phyloP scores from a whole-genome alignment of 768 basidiomycete species.

The Rhodotorula sphaerocarpa region DNA sequence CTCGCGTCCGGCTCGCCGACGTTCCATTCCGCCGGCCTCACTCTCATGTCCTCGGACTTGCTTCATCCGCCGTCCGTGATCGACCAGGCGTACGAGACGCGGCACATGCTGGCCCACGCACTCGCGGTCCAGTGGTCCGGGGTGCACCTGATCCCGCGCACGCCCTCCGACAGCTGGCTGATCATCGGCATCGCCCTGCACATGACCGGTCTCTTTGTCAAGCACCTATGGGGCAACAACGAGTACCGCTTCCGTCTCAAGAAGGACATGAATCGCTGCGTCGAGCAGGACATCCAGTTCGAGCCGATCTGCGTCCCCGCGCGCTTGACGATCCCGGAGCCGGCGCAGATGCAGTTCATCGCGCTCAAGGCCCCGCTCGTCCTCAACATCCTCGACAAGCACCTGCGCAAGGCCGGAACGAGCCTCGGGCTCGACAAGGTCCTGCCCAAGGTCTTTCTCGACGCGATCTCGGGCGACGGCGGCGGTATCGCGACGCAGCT shows the following conservation, averaged over 20 bases:
- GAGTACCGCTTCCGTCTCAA: slow-evolving; percentile 91
- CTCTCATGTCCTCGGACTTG: slow-evolving; percentile 68
- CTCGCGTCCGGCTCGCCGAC: slow-evolving; percentile 48
- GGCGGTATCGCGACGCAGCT: slow-evolving; percentile 55
- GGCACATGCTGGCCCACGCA: slow-evolving; percentile 75
- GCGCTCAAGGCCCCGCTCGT: slow-evolving; percentile 95
- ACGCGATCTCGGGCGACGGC: slow-evolving; percentile 84
- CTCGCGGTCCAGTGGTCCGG: slow-evolving; percentile 95
- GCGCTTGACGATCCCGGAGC: slow-evolving; percentile 72
- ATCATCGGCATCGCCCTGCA: slow-evolving; percentile 86
- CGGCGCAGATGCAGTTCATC: slow-evolving; percentile 73
- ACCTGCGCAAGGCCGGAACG: slow-evolving; percentile 88
- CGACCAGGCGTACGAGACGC: slow-evolving; percentile 84
- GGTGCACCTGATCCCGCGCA: slow-evolving; percentile 87
- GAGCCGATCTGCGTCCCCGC: slow-evolving; percentile 84
- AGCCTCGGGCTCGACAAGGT: slow-evolving; percentile 89
- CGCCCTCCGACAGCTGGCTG: slow-evolving; percentile 93
- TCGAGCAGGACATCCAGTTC: slow-evolving; percentile 82
- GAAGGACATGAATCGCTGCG: slow-evolving; percentile 89
- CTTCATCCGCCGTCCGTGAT: slow-evolving; percentile 80
- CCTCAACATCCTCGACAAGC: slow-evolving; percentile 86
- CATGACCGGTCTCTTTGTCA: slow-evolving; percentile 77
- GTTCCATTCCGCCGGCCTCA: slow-evolving; percentile 69
- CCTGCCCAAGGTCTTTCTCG: slow-evolving; percentile 86
- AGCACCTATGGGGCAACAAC: slow-evolving; percentile 84